A percentile compares a stretch with the other conserved stretches of the same genome.
phyloP scores from a whole-genome alignment of 768 basidiomycete species.

The Nidularia sp. region DNA sequence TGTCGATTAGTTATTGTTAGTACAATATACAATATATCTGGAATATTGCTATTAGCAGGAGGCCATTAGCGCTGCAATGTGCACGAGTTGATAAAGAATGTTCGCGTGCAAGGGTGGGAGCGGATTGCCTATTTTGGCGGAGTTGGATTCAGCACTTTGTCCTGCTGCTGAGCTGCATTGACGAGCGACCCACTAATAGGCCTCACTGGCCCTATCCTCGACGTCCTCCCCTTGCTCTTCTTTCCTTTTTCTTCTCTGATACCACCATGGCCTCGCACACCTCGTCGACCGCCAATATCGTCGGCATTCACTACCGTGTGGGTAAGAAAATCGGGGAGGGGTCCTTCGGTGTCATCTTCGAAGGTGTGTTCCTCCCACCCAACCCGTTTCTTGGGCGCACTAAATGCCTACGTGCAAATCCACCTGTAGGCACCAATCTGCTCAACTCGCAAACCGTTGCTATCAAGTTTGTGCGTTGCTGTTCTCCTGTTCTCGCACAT shows the following conservation, averaged over 20 bases:
- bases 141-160: constrained; percentile 20
- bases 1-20: no score
- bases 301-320: constrained; percentile 96
- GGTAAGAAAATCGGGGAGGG: constrained; percentile 99
- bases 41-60: no score
- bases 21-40: no score
- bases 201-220: constrained; percentile 22
- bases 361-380: constrained; percentile 42
- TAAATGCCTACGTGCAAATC: neutral
- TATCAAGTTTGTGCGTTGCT: constrained; percentile 93
- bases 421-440: constrained; percentile 79
- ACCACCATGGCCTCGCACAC: constrained; percentile 55
- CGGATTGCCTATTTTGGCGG: constrained; percentile 18
- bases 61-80: no score
- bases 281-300: constrained; percentile 68
- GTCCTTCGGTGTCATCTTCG: constrained; percentile 94
- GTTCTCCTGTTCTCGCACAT: constrained; percentile 2
- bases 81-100: no score
- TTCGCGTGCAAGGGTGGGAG: neutral
- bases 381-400: neutral
- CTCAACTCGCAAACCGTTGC: constrained; percentile 98
- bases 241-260: constrained; percentile 6
- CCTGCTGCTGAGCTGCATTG: constrained; percentile 8
- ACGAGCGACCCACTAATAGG: constrained; percentile 16
- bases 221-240: constrained; percentile 12